Base-by-base conservation (phyloP, 2,329 filamentous ascomycete genomes). In the Lecanicillium sp. region DNA sequence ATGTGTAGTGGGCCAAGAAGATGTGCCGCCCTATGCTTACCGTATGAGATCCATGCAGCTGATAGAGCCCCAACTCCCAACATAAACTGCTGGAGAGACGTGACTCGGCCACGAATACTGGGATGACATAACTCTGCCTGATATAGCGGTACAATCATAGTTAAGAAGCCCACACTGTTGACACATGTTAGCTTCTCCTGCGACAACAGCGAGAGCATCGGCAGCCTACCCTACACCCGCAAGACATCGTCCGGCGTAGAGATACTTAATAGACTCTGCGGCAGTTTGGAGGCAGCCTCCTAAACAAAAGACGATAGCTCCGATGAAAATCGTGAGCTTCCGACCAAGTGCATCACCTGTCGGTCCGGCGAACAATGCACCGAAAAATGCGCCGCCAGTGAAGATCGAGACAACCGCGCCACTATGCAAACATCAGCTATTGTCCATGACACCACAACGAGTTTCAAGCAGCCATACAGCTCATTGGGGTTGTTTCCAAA, bases 121-220 rank as follows among this genome's bases (percentile, higher is more conserved):
- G 86, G 86, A 55, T 90, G 86, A 4, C 81, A 79, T 17, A 90
- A 71, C 53, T 92, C 86, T 17, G 82, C 84, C 55, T 89, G 85
- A 55, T 88, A 90, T 0, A 89, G 60, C 3, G 84, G 60, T 39
- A 64, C 56, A 9, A 59, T 58, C 58, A 61, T 62, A 33, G 54
- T 51, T 40, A 65, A 43, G 42, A 64, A 58, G 37, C 67, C 60
- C 41, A 74, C 22, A 11, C 22, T 25, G 6, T 25, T 7, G 7
- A 25, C 22, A 25, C 69, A 29, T n/a, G n/a, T n/a, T n/a, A n/a
- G n/a, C n/a, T n/a, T n/a, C n/a, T n/a, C n/a, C n/a, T n/a, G n/a
- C n/a, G n/a, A n/a, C n/a, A 25, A 25, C 11, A 11, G 6, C 11
- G 6, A 25, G 22, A 25, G 11, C 22, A 25, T 6, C 6, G 7